Base-by-base conservation (phyloP, 371 early-diverging fungal species). In the Syncephalastrum sp. region DNA sequence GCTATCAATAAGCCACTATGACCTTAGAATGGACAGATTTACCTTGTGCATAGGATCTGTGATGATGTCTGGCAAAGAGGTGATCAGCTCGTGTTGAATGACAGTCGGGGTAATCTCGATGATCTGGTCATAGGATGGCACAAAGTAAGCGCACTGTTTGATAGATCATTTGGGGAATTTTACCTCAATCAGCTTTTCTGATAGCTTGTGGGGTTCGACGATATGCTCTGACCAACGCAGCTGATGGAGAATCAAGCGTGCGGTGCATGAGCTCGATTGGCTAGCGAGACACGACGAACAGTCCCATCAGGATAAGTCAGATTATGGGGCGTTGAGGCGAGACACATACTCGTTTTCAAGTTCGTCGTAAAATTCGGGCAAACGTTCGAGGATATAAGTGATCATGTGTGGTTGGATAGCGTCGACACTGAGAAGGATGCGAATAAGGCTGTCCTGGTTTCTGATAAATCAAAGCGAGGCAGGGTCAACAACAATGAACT, bases 211-310 rank as follows among this genome's bases (percentile, higher is more conserved):
- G 1, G 91, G 87, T 41, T 87, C 80, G 0, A 84, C 79, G 25
- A 92, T 79, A 54, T 91, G 82, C 59, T 91, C 91, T 27, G 91
- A 67, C 90, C 90, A 92, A 33, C 89, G 75, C 45, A 93, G 55
- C 59, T 93, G 92, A 44, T 90, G 86, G 42, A 93, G 62, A 24
- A 92, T 85, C 23, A 88, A 65, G 14, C 84, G 77, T 27, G 88
- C 84, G 3, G 82, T 79, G 5, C 77, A 77, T 13, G 86, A 80
- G 42, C 80, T 81, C 15, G 74, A 69, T 21, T 54, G 53, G 54
- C 70, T 75, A 54, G 29, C 27, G 41, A 47, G 14, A 42, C 10
- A 7, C 21, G 2, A 21, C 21, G 21, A 21, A 21, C 21, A 21
- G 46, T n/a, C 29, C 5, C 10, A 3, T 21, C 4, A 24, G 19